Evolutionary conservation across 352 stramenopile genomes (phyloP).

Genomic region (Pythium chondricola): DNA sequence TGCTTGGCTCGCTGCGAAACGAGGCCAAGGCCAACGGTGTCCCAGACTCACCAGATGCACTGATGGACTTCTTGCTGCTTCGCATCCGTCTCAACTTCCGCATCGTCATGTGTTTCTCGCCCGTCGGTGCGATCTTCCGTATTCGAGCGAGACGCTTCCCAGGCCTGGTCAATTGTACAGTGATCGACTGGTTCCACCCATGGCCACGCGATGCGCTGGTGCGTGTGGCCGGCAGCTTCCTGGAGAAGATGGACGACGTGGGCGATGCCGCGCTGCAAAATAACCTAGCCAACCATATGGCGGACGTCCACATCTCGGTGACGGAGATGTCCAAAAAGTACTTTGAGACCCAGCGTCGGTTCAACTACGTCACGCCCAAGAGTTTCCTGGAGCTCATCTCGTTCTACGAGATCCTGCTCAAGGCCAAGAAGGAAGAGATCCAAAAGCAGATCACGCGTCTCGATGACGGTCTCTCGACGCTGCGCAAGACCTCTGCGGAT

Average conservation of each 20-base stretch:
- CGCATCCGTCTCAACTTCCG: constrained; percentile 94
- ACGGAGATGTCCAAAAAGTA: constrained; percentile 94
- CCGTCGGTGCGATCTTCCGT: constrained; percentile 95
- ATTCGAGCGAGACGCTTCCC: constrained; percentile 95
- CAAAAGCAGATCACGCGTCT: constrained; percentile 95
- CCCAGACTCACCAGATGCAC: constrained; percentile 89
- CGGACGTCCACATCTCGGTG: constrained; percentile 96
- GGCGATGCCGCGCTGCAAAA: constrained; percentile 76
- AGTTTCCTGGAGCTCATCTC: constrained; percentile 97
- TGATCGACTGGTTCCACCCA: constrained; percentile 98
- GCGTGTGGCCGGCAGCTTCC: constrained; percentile 93
- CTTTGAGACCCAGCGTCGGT: constrained; percentile 92
- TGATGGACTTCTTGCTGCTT: constrained; percentile 95
- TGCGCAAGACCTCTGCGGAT: constrained; percentile 94
- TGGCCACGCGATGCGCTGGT: constrained; percentile 96
- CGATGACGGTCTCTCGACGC: constrained; percentile 94
- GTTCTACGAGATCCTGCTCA: constrained; percentile 97
- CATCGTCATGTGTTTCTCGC: constrained; percentile 96
- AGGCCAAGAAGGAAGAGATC: constrained; percentile 93
- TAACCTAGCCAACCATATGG: constrained; percentile 95
- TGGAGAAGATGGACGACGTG: constrained; percentile 94
- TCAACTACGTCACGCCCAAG: constrained; percentile 99
- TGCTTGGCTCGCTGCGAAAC: constrained; percentile 88
- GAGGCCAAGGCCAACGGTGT: constrained; percentile 95
- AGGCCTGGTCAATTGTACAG: constrained; percentile 95